phyloP scores from a whole-genome alignment of 768 basidiomycete species.

The Lactarius sp. region DNA sequence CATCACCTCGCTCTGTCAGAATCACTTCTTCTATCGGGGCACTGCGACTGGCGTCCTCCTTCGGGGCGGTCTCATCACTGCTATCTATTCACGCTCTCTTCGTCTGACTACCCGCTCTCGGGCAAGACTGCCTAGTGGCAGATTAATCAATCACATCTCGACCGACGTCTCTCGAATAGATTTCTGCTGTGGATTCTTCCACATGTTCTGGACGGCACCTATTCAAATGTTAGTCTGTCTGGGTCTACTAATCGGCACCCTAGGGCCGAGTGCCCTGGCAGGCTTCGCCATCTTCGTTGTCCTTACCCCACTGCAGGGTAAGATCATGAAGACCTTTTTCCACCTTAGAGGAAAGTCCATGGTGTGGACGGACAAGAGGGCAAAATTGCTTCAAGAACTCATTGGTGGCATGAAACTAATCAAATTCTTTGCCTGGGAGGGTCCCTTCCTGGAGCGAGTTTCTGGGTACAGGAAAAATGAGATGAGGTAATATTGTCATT shows the following conservation, averaged over 20 bases:
- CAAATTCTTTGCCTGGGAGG: conserved; percentile 90
- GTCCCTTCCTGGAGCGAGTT: conserved; percentile 72
- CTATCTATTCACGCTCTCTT: conserved; percentile 77
- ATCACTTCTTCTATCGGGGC: conserved; percentile 82
- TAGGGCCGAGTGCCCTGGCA: conserved; percentile 57
- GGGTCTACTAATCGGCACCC: conserved; percentile 62
- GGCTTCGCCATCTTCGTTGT: conserved; percentile 62
- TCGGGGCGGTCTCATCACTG: conserved; percentile 81
- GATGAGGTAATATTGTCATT: conserved; percentile 40
- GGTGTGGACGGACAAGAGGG: conserved; percentile 87
- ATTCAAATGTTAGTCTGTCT: conserved; percentile 78
- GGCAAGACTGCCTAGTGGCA: conserved; percentile 77
- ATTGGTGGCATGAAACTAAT: conserved; percentile 87
- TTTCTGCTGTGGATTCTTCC: conserved; percentile 76
- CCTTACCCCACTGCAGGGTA: conserved; percentile 66
- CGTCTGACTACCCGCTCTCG: conserved; percentile 74
- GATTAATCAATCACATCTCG: conserved; percentile 90
- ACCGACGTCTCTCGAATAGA: conserved; percentile 90
- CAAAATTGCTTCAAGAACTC: conserved; percentile 85
- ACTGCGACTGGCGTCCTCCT: conserved; percentile 73
- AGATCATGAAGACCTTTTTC: conserved; percentile 71
- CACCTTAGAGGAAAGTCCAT: conserved; percentile 65
- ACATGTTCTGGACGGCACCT: conserved; percentile 72
- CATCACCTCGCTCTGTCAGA: conserved; percentile 56
- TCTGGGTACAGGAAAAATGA: conserved; percentile 66